A percentile compares a stretch with the other conserved stretches of the same genome.
These are phyloP conservation scores for Elongisporangium undulatum DNA, from an alignment of 352 stramenopile species.

Conservation along the genomic window DNA sequence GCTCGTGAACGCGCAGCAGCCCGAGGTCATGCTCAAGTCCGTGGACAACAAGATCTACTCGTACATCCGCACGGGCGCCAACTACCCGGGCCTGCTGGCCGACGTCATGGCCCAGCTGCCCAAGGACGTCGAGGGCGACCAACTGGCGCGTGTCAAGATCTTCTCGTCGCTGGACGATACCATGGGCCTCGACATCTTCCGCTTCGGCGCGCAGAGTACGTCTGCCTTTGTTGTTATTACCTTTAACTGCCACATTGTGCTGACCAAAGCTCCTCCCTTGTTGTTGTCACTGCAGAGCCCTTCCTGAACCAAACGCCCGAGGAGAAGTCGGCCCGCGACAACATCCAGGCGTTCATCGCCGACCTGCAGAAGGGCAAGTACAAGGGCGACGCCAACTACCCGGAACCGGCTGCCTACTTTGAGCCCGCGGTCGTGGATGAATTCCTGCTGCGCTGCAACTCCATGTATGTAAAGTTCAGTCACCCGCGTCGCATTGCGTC, in stretches of 20 bases:
- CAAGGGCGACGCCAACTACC: conserved; percentile 40
- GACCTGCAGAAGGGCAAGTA: conserved; percentile 80
- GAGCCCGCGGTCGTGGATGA: conserved; percentile 56
- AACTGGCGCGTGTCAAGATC: conserved; percentile 86
- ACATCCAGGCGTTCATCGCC: conserved; percentile 63
- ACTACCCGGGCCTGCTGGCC: conserved; percentile 69
- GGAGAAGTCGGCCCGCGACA: conserved; percentile 49
- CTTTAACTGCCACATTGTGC: background rate
- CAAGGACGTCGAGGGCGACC: conserved; percentile 50
- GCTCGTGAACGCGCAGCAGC: conserved; percentile 68
- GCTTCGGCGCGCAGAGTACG: conserved; percentile 58
- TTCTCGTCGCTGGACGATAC: conserved; percentile 86
- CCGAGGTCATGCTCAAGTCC: conserved; percentile 81
- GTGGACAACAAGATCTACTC: conserved; percentile 70
- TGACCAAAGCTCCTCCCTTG: background rate
- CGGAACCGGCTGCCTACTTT: conserved; percentile 47
- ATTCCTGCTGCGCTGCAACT: conserved; percentile 68
- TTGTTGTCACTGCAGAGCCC: conserved; percentile 17
- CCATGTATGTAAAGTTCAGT: conserved; percentile 82
- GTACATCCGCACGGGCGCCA: conserved; percentile 76
- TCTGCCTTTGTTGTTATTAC: background rate
- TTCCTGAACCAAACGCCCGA: conserved; percentile 56
- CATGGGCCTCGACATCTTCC: conserved; percentile 85
- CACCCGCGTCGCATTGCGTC: conserved; percentile 66
- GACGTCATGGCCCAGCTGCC: conserved; percentile 72